Evolutionary conservation across 768 basidiomycete genomes (phyloP).

Genomic region (Sistotremastrum suecicum): DNA sequence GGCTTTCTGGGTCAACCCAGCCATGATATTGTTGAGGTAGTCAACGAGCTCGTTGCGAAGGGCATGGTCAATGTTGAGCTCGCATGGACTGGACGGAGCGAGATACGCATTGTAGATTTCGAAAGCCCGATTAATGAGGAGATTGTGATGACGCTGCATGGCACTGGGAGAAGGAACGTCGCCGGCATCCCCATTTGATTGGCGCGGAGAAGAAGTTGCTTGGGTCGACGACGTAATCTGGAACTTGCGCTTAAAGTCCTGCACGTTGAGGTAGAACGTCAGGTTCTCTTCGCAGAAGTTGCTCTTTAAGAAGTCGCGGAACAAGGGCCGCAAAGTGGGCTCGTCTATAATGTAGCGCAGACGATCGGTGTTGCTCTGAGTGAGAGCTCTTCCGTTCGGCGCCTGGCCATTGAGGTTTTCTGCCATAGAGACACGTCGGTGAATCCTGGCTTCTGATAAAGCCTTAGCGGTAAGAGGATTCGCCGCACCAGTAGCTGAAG

Average conservation of each 20-base stretch:
- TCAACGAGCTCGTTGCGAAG: constrained; percentile 87
- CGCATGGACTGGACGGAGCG: constrained; percentile 87
- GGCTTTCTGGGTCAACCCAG: constrained; percentile 55
- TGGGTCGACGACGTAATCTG: constrained; percentile 88
- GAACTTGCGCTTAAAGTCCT: constrained; percentile 95
- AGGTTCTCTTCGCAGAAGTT: constrained; percentile 99
- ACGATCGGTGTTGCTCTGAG: constrained; percentile 87
- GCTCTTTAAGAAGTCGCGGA: constrained; percentile 85
- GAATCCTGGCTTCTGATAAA: constrained; percentile 50
- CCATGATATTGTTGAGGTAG: constrained; percentile 85
- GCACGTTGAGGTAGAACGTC: constrained; percentile 92
- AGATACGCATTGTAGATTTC: constrained; percentile 91
- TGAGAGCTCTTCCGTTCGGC: constrained; percentile 41
- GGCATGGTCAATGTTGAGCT: constrained; percentile 97
- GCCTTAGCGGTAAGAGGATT: constrained; percentile 9
- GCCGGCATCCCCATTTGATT: constrained; percentile 24
- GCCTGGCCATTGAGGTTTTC: constrained; percentile 51
- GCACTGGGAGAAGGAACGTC: constrained; percentile 22
- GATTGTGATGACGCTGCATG: constrained; percentile 96
- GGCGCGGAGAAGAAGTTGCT: constrained; percentile 54
- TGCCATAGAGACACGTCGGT: constrained; percentile 63
- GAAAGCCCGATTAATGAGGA: constrained; percentile 87
- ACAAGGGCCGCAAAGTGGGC: constrained; percentile 72
- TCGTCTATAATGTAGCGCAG: constrained; percentile 88
- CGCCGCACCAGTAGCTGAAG: constrained; percentile 2